Evolutionary conservation across 2,329 filamentous ascomycete genomes (phyloP).

Genomic region (Tolypocladium ophioglossoides): DNA sequence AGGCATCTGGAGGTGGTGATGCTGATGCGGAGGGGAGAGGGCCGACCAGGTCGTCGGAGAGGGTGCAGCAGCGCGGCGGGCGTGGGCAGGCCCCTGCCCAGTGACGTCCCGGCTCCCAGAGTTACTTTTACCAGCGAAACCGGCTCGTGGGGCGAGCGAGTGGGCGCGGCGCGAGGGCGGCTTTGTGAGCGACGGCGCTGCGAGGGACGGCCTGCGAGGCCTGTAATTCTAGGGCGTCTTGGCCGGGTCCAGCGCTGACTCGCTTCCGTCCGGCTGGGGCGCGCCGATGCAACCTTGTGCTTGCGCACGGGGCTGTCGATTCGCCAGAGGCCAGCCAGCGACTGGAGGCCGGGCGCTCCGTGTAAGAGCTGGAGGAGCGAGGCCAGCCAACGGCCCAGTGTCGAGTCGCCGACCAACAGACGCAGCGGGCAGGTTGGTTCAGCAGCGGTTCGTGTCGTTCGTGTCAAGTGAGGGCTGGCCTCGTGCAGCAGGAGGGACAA

Average conservation of each 20-base stretch:
- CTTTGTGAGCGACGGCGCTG: background rate
- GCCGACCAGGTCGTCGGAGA: background rate
- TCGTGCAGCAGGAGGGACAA: no score
- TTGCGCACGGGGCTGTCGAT: background rate
- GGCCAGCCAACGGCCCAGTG: no score
- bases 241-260: background rate
- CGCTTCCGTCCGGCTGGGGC: background rate
- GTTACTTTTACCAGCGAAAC: conserved; percentile 8
- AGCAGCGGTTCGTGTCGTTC: no score
- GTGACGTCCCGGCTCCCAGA: conserved; percentile 6
- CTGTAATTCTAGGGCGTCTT: background rate
- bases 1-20: conserved; percentile 10
- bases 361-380: no score
- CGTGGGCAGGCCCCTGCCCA: conserved; percentile 3
- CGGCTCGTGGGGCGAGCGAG: conserved; percentile 10
- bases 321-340: background rate
- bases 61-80: conserved; percentile 1
- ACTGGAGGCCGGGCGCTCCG: background rate
- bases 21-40: conserved; percentile 3
- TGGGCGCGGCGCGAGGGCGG: background rate
- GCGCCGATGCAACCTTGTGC: background rate
- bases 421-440: no score
- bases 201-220: background rate
- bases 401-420: no score
- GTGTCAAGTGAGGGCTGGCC: no score